Evolutionary conservation across 129 eudicot genomes (phyloP).

Genomic region (Erigeron canadensis): DNA sequence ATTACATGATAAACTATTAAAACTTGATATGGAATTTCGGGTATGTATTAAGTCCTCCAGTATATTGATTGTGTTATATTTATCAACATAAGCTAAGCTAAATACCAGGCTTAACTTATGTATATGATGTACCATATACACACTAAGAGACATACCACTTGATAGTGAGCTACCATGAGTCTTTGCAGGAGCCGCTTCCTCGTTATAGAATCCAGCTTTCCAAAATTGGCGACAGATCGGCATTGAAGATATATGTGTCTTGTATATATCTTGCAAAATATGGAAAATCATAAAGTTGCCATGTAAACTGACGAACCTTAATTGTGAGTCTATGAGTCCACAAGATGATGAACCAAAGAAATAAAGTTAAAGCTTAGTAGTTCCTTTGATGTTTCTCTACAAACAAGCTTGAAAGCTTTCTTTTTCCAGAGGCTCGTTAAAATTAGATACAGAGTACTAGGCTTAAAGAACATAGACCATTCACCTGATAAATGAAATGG

Average conservation of each 20-base stretch:
- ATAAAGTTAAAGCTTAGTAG: neutral
- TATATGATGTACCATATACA: slow-evolving; percentile 30
- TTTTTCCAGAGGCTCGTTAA: no score
- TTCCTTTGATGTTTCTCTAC: neutral
- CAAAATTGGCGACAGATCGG: slow-evolving; percentile 90
- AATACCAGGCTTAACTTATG: slow-evolving; percentile 51
- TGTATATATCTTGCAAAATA: no score
- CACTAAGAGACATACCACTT: slow-evolving; percentile 14
- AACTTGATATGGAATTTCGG: slow-evolving; percentile 28
- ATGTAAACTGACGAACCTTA: no score
- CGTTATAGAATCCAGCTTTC: slow-evolving; percentile 77
- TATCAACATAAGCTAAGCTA: slow-evolving; percentile 21
- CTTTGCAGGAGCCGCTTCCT: slow-evolving; percentile 29
- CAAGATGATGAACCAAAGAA: neutral
- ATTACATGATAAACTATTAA: slow-evolving; percentile 21
- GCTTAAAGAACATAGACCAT: neutral
- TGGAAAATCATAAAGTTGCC: no score
- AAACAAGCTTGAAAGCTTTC: neutral
- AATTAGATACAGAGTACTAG: neutral
- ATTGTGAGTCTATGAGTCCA: no score
- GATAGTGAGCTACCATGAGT: slow-evolving; percentile 23
- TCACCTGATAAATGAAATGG: neutral
- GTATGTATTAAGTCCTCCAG: neutral
- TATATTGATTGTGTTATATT: neutral
- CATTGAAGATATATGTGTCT: no score